Evolutionary conservation across 345 rosid species (phyloP).

Genomic region (Mallotus nudiflorus): DNA sequence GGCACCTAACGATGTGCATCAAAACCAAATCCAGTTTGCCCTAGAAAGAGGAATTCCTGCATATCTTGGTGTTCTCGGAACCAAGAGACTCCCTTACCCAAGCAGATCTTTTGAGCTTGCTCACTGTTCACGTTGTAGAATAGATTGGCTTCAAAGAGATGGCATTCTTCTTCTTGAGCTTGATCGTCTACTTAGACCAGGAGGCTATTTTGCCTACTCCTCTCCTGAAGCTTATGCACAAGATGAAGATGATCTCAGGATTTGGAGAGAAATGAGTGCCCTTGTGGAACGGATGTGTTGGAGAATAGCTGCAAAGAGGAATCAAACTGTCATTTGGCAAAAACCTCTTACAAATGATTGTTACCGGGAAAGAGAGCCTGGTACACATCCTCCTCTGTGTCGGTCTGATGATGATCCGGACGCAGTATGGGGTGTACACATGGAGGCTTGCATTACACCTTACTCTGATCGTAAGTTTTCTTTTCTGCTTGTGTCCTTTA

Average conservation of each 20-base stretch:
- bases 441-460: conserved; percentile 94
- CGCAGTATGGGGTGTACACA: conserved; percentile 73
- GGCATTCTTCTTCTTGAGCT: conserved; percentile 98
- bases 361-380: conserved; percentile 74
- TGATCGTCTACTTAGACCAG: conserved; percentile 92
- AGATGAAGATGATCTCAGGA: conserved; percentile 89
- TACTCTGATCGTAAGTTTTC: conserved; percentile 80
- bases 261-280: conserved; percentile 94
- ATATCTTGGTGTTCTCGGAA: conserved; percentile 94
- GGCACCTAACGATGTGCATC: conserved; percentile 99
- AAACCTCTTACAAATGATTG: conserved; percentile 93
- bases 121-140: conserved; percentile 97
- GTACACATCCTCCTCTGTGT: conserved; percentile 89
- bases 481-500: conserved; percentile 10
- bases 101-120: conserved; percentile 98
- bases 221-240: conserved; percentile 99
- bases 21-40: conserved; percentile 99
- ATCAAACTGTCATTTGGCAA: conserved; percentile 98
- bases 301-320: conserved; percentile 84
- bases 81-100: conserved; percentile 96
- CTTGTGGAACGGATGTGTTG: conserved; percentile 95
- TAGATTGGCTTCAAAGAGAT: conserved; percentile 99
- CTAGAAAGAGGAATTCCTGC: conserved; percentile 99
- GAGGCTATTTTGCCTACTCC: conserved; percentile 97
- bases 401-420: conserved; percentile 88